Evolutionary conservation across 176 grass and related monocot species (phyloP).

Genomic region (Carex pumila): DNA sequence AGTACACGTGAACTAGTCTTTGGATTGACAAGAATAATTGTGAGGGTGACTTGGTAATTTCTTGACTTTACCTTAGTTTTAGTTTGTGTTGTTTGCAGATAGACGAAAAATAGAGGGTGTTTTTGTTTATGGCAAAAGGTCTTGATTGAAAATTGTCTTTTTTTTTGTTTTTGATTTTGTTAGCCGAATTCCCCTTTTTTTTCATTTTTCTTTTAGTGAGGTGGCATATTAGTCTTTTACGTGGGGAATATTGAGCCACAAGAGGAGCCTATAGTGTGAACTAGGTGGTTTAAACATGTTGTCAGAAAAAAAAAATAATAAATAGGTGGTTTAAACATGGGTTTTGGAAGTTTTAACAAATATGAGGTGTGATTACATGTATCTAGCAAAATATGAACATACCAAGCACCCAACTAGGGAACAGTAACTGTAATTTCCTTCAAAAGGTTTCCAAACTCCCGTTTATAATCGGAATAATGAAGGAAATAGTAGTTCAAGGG

Average conservation of each 20-base stretch:
- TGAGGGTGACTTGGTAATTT: background rate
- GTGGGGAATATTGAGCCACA: background rate
- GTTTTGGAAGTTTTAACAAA: background rate
- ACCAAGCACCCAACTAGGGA: background rate
- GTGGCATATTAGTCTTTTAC: background rate
- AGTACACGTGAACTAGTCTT: background rate
- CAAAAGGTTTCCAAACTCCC: background rate
- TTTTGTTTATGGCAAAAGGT: background rate
- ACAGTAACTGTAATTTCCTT: background rate
- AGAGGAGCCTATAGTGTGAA: background rate
- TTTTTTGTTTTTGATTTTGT: too few species aligned
- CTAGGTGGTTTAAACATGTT: background rate
- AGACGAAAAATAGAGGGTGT: background rate
- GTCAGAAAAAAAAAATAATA: too few species aligned
- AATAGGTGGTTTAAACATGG: background rate
- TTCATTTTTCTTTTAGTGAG: background rate
- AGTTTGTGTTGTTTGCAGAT: background rate
- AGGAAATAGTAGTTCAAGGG: background rate
- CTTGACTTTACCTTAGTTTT: background rate
- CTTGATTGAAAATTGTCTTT: background rate
- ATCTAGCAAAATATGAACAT: background rate
- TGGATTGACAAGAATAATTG: background rate
- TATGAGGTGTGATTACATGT: background rate
- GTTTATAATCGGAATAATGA: background rate
- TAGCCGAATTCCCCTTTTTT: too few species aligned